phyloP scores from a whole-genome alignment of 2,329 filamentous ascomycete species.

The Pyrenophora graminea region DNA sequence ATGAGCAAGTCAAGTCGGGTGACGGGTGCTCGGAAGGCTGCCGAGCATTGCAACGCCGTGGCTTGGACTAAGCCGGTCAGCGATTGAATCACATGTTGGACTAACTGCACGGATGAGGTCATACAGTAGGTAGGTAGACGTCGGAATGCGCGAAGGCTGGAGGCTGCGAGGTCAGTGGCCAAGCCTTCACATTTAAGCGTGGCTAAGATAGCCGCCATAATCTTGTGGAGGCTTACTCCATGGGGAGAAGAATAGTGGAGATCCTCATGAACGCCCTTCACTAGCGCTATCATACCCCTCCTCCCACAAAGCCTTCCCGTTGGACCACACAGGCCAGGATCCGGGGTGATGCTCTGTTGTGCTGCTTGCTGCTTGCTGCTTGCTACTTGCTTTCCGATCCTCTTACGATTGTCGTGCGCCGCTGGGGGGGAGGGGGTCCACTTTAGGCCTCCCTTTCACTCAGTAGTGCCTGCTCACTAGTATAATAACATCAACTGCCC shows the following conservation, averaged over 20 bases:
- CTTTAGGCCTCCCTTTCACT: constrained; percentile 14
- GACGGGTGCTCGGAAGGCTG: constrained; percentile 1
- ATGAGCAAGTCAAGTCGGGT: background rate
- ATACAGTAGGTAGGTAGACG: background rate
- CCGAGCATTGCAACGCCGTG: constrained; percentile 10
- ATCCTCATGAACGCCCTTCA: constrained; percentile 6
- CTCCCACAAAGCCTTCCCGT: constrained; percentile 3
- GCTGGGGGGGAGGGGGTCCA: constrained; percentile 10
- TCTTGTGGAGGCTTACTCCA: constrained; percentile 13
- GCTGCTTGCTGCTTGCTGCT: background rate
- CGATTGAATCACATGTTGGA: background rate
- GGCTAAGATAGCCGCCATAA: constrained; percentile 9
- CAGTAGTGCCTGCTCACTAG: background rate
- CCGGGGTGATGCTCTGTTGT: constrained; percentile 2
- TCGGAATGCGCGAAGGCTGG: constrained; percentile 10
- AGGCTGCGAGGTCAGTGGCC: background rate
- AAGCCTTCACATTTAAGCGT: constrained; percentile 7
- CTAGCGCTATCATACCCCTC: constrained; percentile 11
- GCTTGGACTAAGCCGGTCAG: constrained; percentile 2
- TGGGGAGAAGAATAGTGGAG: constrained; percentile 8
- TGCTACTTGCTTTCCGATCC: background rate
- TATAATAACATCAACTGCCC: constrained; percentile 13
- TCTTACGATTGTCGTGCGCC: constrained; percentile 10
- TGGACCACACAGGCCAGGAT: constrained; percentile 6
- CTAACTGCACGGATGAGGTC: constrained; percentile 6